A percentile compares a stretch with the other conserved stretches of the same genome.
Conservation (phyloP, 129 eudicot genomes). For the Chrysanthemum lavandulifolium region DNA sequence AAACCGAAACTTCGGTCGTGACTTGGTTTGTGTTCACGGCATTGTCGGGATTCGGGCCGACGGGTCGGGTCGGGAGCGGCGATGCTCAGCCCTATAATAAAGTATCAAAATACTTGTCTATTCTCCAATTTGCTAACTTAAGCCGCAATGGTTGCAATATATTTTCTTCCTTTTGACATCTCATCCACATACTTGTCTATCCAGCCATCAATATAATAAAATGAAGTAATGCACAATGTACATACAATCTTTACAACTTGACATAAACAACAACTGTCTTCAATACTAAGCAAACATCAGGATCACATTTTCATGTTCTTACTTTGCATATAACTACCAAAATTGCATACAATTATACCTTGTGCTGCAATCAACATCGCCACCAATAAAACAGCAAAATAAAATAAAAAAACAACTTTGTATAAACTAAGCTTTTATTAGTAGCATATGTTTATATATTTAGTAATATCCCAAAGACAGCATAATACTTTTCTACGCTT, state of each 20-base stretch:
- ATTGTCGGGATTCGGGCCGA: too few species aligned
- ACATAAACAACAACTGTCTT: not conserved
- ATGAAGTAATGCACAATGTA: not conserved
- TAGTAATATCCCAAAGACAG: constrained; percentile 22
- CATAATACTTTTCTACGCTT: constrained; percentile 24
- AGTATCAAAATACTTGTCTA: not conserved
- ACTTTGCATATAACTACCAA: not conserved
- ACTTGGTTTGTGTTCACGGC: too few species aligned
- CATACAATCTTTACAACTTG: not conserved
- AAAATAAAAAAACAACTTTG: not conserved
- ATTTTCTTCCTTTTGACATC: not conserved
- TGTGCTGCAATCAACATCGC: not conserved
- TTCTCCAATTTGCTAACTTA: not conserved
- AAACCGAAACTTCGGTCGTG: too few species aligned
- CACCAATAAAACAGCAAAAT: not conserved
- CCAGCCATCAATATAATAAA: not conserved
- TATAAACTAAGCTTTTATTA: constrained; percentile 23
- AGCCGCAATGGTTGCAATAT: not conserved
- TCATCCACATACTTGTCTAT: not conserved
- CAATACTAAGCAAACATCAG: not conserved
- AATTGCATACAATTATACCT: not conserved
- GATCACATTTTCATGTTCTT: not conserved
- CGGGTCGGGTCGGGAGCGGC: too few species aligned
- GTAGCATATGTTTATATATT: constrained; percentile 18
- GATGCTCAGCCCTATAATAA: not conserved